phyloP scores from a whole-genome alignment of 176 grass and related monocot genomes.

The Puccinellia tenuiflora region DNA sequence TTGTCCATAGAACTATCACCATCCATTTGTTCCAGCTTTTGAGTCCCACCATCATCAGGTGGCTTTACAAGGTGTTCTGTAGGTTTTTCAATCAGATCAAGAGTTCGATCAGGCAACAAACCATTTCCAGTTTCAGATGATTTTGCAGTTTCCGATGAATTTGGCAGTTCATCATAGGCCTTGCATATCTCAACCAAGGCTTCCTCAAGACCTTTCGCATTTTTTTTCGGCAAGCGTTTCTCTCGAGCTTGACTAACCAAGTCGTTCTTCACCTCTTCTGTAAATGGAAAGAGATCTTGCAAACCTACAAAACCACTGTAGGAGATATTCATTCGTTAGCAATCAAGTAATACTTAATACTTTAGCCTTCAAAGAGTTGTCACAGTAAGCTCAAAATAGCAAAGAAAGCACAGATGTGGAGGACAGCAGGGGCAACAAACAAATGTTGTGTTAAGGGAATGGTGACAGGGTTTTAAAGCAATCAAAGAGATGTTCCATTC shows the following conservation, averaged over 20 bases:
- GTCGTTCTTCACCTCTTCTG: conserved; percentile 59
- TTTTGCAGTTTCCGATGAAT: conserved; percentile 38
- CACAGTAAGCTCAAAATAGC: not conserved
- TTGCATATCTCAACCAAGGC: conserved; percentile 90
- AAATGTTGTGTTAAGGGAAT: conserved; percentile 7
- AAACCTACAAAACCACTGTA: conserved; percentile 76
- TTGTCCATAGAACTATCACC: conserved; percentile 24
- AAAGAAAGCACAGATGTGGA: not conserved
- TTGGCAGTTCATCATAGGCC: conserved; percentile 55
- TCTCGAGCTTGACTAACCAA: conserved; percentile 48
- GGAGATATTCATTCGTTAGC: conserved; percentile 28
- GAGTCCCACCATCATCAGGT: conserved; percentile 28
- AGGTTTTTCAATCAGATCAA: conserved; percentile 36
- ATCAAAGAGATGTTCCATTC: conserved; percentile 9
- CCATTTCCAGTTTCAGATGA: conserved; percentile 35
- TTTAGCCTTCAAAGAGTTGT: not conserved
- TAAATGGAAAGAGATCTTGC: conserved; percentile 84
- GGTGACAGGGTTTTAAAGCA: not conserved
- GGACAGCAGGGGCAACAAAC: conserved; percentile 11
- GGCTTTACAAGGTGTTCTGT: conserved; percentile 43
- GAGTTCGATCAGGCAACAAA: conserved; percentile 24
- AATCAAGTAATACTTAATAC: conserved; percentile 15
- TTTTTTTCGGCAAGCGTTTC: conserved; percentile 61
- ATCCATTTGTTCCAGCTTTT: conserved; percentile 33
- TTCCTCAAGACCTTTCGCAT: conserved; percentile 46